Base-by-base conservation (phyloP, 2,329 filamentous ascomycete species). In the Beauveria scarabaeidicola region DNA sequence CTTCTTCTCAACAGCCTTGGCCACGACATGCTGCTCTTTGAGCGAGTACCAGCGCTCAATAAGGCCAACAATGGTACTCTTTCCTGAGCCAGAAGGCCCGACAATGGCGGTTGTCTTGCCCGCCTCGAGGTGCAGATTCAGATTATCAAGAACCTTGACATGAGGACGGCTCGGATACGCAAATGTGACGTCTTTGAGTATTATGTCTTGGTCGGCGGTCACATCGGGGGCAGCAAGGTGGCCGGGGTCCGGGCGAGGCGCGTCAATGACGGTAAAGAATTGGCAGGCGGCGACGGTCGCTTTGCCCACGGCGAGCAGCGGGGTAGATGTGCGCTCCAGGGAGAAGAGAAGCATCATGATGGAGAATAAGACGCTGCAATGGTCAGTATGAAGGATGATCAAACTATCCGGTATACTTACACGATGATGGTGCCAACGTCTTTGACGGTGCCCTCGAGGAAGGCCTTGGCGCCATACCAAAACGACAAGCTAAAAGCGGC, bases 21-120 rank as follows among this genome's bases (percentile, higher is more conserved):
- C 77, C 29, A 84, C 77, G n/a, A 77, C 65, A 58, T 79, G 72
- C 61, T 84, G 78, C 6, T 80, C 75, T 40, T 79, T 74, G 1
- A 87, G 74, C 2, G 83, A 81, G 67, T 91, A 91, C 86, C 87
- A 91, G 36, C 87, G 77, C 67, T 91, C 84, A 3, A 91, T 75
- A 2, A 91, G 73, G 0, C 85, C 86, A 0, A 90, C 82, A 27
- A 91, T 83, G 0, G 88, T 91, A 54, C 84, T 88, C 69, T 91
- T 92, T 0, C 89, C 88, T 5, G 81, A 85, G 0, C 88, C 88
- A 2, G 85, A 89, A 0, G 86, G 82, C 0, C 88, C 88, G 21
- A 91, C 88, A 19, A 91, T 86, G 2, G 88, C 88, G 0, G 87
- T 90, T 2, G 86, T 80, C 66, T 88, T 87, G 21, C 86, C 85